A percentile compares a stretch with the other conserved stretches of the same genome.
phyloP scores from a whole-genome alignment of 306 rosid species.

The Medicago arabica region DNA sequence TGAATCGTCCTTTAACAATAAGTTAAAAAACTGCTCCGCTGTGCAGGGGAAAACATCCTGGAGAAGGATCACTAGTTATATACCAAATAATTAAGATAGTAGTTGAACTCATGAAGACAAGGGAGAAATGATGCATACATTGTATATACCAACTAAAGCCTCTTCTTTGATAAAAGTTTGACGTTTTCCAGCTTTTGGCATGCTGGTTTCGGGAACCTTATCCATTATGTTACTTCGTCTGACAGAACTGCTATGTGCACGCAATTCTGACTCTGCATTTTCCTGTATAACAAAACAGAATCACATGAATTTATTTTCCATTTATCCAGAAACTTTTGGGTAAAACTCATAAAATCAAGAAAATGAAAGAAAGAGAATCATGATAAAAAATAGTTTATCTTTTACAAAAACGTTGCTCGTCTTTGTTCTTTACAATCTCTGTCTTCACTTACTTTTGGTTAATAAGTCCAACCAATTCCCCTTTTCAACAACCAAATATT shows the following conservation, averaged over 20 bases:
- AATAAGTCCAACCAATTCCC: constrained; percentile 12
- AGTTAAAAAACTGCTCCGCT: constrained; percentile 79
- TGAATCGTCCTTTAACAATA: constrained; percentile 71
- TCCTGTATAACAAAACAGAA: constrained; percentile 62
- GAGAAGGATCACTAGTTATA: constrained; percentile 46
- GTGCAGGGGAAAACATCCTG: constrained; percentile 87
- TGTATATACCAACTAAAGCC: constrained; percentile 69
- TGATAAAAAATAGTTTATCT: constrained; percentile 11
- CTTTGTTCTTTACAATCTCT: constrained; percentile 18
- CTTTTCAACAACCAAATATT: constrained; percentile 4
- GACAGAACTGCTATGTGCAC: constrained; percentile 97
- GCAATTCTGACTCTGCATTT: constrained; percentile 87
- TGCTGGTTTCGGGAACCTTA: constrained; percentile 60
- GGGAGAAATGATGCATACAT: constrained; percentile 58
- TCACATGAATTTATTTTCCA: constrained; percentile 29
- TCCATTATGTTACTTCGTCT: constrained; percentile 56
- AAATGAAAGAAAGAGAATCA: not conserved
- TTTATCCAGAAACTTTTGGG: constrained; percentile 1
- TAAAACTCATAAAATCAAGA: constrained; percentile 15
- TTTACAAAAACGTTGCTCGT: constrained; percentile 3
- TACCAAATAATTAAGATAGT: constrained; percentile 32
- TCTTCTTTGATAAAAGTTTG: constrained; percentile 82
- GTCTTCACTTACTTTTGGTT: not conserved
- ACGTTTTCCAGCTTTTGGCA: constrained; percentile 60
- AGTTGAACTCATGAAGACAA: constrained; percentile 21